Evolutionary conservation across 208 protist species (phyloP).

Genomic region (Novymonas esmeraldas): DNA sequence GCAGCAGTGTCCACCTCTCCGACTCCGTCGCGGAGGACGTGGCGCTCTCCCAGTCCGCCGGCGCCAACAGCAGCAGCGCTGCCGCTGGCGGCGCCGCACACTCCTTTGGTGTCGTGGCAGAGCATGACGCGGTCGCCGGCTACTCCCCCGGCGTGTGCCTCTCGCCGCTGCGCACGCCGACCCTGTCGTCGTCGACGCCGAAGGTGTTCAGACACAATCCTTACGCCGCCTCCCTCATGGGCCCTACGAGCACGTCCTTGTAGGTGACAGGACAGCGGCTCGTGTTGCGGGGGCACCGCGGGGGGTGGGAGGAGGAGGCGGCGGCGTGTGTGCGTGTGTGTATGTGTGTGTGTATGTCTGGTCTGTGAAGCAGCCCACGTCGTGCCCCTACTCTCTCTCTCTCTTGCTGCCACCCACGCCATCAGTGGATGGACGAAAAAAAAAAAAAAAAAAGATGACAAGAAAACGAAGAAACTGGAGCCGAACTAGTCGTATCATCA

Average conservation of each 20-base stretch:
- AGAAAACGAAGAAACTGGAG: too few relatives aligned
- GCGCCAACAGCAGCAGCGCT: too few relatives aligned
- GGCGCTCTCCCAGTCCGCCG: neutral
- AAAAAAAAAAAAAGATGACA: too few relatives aligned
- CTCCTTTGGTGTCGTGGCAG: neutral
- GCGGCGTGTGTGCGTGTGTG: neutral
- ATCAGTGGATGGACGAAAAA: too few relatives aligned
- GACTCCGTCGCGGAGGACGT: conserved; percentile 5
- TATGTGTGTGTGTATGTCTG: neutral
- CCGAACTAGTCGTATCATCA: neutral
- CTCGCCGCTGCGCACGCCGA: neutral
- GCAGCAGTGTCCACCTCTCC: conserved; percentile 10
- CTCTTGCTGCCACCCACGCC: neutral
- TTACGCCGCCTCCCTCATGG: conserved; percentile 4
- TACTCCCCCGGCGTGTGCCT: conserved; percentile 5
- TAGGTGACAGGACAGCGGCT: neutral
- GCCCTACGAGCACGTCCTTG: neutral
- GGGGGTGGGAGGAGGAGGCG: neutral
- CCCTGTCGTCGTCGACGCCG: neutral
- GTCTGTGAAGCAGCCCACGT: too few relatives aligned
- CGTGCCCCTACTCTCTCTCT: neutral
- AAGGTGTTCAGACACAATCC: conserved; percentile 9
- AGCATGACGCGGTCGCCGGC: neutral
- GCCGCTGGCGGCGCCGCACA: neutral
- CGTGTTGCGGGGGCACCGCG: neutral